phyloP scores from a whole-genome alignment of 192 early-diverging fungal species.

The Phlyctochytrium arcticum region DNA sequence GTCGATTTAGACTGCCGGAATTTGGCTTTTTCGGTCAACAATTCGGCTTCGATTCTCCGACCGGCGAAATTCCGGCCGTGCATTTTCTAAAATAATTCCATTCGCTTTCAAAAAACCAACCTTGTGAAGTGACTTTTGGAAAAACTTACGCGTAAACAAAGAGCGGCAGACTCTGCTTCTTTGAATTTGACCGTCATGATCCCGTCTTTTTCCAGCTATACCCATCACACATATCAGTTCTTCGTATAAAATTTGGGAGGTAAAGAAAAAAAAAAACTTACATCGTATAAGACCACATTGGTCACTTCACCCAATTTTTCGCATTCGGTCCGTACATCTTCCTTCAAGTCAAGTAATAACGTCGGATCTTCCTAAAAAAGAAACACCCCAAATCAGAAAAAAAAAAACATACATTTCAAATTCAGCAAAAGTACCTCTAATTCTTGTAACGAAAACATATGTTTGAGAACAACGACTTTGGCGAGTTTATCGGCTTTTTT shows the following conservation, averaged over 20 bases:
- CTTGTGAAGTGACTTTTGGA: no score
- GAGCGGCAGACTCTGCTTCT: conserved; percentile 67
- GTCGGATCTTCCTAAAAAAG: conserved; percentile 69
- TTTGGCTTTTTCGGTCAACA: conserved; percentile 80
- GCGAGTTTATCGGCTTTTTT: conserved; percentile 68
- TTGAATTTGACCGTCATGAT: conserved; percentile 87
- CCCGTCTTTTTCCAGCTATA: conserved; percentile 59
- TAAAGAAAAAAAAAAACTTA: conserved; percentile 43
- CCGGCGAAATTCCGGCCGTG: conserved; percentile 90
- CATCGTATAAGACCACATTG: conserved; percentile 91
- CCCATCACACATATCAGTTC: not conserved
- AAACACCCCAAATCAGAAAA: not conserved
- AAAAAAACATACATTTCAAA: not conserved
- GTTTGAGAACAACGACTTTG: conserved; percentile 86
- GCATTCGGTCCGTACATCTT: conserved; percentile 91
- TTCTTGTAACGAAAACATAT: conserved; percentile 91
- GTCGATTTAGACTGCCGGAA: conserved; percentile 55
- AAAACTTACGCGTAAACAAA: no score
- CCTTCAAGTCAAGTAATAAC: conserved; percentile 83
- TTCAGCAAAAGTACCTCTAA: conserved; percentile 61
- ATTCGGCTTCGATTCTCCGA: conserved; percentile 66
- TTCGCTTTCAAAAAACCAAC: no score
- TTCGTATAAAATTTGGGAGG: not conserved
- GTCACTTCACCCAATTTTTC: conserved; percentile 92
- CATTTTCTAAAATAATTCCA: conserved; percentile 73